phyloP scores from a whole-genome alignment of 345 rosid species.

The sweet orange (Citrus sinensis) region DNA sequence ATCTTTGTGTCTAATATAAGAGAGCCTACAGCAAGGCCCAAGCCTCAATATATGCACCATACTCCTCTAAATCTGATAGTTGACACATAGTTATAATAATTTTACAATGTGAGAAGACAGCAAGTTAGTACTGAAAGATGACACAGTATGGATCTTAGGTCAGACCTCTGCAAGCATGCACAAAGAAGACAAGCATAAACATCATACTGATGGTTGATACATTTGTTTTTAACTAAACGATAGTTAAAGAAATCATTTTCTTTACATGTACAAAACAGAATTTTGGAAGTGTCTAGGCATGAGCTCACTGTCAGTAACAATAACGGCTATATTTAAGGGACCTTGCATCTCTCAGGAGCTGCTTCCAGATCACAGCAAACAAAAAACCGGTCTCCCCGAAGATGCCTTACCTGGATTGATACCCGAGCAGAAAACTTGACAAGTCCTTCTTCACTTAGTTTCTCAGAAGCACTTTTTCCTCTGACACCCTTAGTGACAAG shows the following conservation, averaged over 20 bases:
- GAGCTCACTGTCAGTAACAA: background rate
- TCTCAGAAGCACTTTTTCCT: conserved; percentile 72
- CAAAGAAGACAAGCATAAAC: background rate
- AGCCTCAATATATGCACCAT: background rate
- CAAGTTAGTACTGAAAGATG: background rate
- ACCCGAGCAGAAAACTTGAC: conserved; percentile 83
- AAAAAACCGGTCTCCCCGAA: background rate
- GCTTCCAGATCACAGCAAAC: background rate
- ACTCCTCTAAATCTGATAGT: background rate
- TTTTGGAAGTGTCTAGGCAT: background rate
- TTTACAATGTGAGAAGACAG: background rate
- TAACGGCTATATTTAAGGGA: background rate
- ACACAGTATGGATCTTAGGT: background rate
- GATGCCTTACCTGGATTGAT: conserved; percentile 65
- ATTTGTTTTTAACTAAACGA: too few species aligned
- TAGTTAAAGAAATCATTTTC: background rate
- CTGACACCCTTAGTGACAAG: conserved; percentile 61
- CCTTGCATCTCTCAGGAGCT: background rate
- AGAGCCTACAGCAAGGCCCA: background rate
- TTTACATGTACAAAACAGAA: background rate
- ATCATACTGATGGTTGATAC: background rate
- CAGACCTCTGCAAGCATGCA: background rate
- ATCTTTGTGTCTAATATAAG: background rate
- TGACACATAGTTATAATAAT: background rate
- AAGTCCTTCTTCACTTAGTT: conserved; percentile 88